Evolutionary conservation across 495 filamentous ascomycete genomes (phyloP).

Genomic region (Tuber borchii): DNA sequence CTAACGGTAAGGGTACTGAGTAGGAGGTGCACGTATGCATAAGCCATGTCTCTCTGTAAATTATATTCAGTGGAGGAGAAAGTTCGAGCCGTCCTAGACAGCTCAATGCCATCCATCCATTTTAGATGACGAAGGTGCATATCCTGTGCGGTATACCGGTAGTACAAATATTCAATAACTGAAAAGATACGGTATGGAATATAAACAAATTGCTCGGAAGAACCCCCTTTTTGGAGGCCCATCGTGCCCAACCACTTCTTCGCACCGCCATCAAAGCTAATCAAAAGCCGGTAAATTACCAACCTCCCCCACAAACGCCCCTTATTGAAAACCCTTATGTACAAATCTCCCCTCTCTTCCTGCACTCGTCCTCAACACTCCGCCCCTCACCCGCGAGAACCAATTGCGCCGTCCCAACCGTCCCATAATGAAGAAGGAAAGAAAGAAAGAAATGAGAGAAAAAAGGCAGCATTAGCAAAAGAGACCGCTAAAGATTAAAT

Average conservation of each 20-base stretch:
- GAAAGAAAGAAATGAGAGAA: neutral
- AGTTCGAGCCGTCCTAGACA: neutral
- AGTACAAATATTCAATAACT: neutral
- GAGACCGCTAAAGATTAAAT: neutral
- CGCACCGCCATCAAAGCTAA: neutral
- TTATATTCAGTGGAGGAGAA: neutral
- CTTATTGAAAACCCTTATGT: neutral
- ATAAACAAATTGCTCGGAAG: neutral
- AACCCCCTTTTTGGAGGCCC: neutral
- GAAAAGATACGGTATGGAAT: neutral
- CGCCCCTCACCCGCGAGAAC: neutral
- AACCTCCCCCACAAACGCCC: neutral
- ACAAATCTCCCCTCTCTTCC: neutral
- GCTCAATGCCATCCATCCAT: neutral
- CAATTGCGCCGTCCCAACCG: neutral
- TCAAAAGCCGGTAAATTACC: neutral
- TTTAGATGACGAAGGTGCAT: neutral
- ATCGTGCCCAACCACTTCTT: neutral
- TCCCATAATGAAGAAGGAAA: neutral
- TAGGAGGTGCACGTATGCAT: too few species aligned
- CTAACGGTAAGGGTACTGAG: too few species aligned
- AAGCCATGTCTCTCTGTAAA: neutral
- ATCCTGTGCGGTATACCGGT: neutral
- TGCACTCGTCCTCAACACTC: neutral
- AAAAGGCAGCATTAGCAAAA: constrained; percentile 7